Conservation (phyloP, 2,329 filamentous ascomycete species). For the Xylaria multiplex region DNA sequence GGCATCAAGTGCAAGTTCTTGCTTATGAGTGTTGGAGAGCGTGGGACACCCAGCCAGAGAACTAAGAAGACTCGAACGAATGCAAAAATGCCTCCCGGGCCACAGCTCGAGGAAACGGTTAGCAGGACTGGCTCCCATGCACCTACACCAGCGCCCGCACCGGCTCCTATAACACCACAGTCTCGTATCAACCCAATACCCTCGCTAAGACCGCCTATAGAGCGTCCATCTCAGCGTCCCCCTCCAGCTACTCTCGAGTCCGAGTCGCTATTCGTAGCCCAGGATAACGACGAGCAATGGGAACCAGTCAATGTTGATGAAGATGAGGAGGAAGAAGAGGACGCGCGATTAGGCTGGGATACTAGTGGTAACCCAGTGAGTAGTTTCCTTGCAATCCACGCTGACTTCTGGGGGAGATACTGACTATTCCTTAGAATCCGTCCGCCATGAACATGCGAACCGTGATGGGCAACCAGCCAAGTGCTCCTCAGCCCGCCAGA, state of each 20-base stretch:
- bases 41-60: conserved; percentile 59
- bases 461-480: conserved; percentile 46
- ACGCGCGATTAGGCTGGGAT: conserved; percentile 79
- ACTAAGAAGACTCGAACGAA: conserved; percentile 55
- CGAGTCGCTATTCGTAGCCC: conserved; percentile 75
- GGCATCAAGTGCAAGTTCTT: conserved; percentile 80
- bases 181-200: conserved; percentile 55
- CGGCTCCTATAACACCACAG: conserved; percentile 51
- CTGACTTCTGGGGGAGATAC: conserved; percentile 38
- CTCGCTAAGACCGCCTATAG: conserved; percentile 46
- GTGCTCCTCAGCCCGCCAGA: conserved; percentile 42
- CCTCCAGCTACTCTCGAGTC: conserved; percentile 68
- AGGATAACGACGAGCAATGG: conserved; percentile 76
- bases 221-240: conserved; percentile 63
- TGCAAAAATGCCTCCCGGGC: conserved; percentile 54
- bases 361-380: conserved; percentile 71
- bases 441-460: conserved; percentile 57
- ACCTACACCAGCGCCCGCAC: conserved; percentile 47
- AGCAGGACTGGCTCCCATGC: conserved; percentile 54
- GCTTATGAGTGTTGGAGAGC: conserved; percentile 82
- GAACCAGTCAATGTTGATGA: conserved; percentile 71
- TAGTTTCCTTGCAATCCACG: conserved; percentile 5
- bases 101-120: conserved; percentile 60
- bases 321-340: conserved; percentile 71
- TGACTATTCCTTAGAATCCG: conserved; percentile 53